Evolutionary conservation across 1,284 basidiomycete species (phyloP), one percentile per base, ranked within the genome.

Genomic region (Leccinum variabile): DNA sequence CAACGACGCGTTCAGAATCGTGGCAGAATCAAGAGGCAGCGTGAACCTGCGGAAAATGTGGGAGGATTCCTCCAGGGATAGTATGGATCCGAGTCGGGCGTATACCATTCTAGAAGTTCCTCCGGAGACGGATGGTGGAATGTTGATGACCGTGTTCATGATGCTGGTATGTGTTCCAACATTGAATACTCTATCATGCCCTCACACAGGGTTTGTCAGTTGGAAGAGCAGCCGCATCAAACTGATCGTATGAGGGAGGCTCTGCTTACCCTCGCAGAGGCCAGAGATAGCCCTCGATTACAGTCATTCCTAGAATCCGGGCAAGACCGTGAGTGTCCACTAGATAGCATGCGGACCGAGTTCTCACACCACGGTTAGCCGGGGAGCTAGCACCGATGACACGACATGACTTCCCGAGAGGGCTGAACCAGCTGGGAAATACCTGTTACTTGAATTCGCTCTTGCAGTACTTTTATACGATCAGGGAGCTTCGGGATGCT

Each of bases 341-440:
- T 33, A 32, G 49, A 52, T 58, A 22, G 5, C 39, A 32, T 56
- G 28, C 58, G n/a, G 33, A 33, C 57, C 35, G 18, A 39, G 7
- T 16, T 57, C 61, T 63, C 57, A 73, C 13, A 14, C 32, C 57
- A 33, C n/a, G 18, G 55, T 55, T 62, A 92, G 90, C 89, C 63
- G 91, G 89, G 14, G 88, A 89, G 56, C 72, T 84, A 10, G 70
- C 77, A 37, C 72, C 77, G 5, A 78, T 81, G 30, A 84, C 79
- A 5, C 81, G 84, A 44, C 78, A 80, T 2, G 91, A 94, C 64
- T 81, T 89, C 69, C 95, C 95, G 14, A 84, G 94, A 59, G 94
- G 95, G 1, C 82, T 96, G 37, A 92, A 95, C 72, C 95, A 97
- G 72, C 86, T 97, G 37, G 94, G 94, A 59, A 97, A 97, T 71